These are phyloP conservation scores for Epichloe brachyelytri DNA, from an alignment of 2,329 filamentous ascomycete genomes.

Conservation along the genomic window DNA sequence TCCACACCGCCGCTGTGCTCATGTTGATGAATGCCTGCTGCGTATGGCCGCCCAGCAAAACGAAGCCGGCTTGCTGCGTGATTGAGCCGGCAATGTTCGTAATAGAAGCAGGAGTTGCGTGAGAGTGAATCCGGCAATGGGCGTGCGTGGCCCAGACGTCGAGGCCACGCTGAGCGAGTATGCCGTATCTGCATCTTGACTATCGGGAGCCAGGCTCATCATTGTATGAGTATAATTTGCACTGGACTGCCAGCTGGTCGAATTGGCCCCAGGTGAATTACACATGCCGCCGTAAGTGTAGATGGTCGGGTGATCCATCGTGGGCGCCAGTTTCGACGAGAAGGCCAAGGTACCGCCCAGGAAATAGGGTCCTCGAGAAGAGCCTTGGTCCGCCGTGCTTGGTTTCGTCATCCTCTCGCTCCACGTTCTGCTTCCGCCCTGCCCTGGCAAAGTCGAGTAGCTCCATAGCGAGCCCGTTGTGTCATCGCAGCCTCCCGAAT, in stretches of 20 bases:
- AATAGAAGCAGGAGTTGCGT: conserved; percentile 59
- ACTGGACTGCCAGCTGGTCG: conserved; percentile 46
- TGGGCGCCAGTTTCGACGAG: conserved; percentile 43
- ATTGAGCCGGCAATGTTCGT: conserved; percentile 52
- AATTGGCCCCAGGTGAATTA: conserved; percentile 31
- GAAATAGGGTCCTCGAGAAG: conserved; percentile 30
- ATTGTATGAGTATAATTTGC: conserved; percentile 74
- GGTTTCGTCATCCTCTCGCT: conserved; percentile 18
- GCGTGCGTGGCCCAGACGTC: conserved; percentile 50
- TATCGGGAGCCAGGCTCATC: conserved; percentile 47
- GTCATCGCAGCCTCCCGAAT: conserved; percentile 58
- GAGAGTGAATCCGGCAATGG: conserved; percentile 78
- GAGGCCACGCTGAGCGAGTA: conserved; percentile 27
- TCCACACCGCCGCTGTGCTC: conserved; percentile 80
- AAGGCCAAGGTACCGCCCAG: conserved; percentile 52
- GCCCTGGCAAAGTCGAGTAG: conserved; percentile 37
- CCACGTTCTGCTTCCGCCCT: conserved; percentile 11
- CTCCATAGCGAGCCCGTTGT: conserved; percentile 51
- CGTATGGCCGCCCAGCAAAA: conserved; percentile 79
- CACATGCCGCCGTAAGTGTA: conserved; percentile 93
- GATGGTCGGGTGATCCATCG: conserved; percentile 39
- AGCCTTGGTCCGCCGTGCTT: conserved; percentile 9
- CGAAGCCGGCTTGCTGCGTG: conserved; percentile 63
- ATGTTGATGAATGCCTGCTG: conserved; percentile 80
- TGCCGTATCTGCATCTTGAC: conserved; percentile 13